These are phyloP conservation scores for Calonectria naviculata DNA, from an alignment of 2,329 filamentous ascomycete species.

Conservation along the genomic window DNA sequence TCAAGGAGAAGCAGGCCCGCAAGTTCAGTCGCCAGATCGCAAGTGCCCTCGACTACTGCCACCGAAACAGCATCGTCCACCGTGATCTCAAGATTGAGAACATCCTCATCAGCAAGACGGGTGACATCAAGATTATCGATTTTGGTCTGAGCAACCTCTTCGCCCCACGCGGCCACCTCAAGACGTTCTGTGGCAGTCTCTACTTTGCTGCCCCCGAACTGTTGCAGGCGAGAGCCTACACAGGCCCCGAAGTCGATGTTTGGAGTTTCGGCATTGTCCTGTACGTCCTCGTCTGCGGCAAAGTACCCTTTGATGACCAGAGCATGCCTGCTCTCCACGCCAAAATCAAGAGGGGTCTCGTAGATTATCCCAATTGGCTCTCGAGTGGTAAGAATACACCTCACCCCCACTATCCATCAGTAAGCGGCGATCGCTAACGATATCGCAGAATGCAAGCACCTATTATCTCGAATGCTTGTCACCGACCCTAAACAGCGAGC, in stretches of 20 bases:
- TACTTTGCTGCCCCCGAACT: conserved; percentile 98
- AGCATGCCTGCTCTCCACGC: conserved; percentile 98
- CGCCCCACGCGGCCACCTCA: conserved; percentile 84
- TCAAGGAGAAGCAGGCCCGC: conserved; percentile 98
- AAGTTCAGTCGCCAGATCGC: conserved; percentile 98
- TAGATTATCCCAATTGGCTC: conserved; percentile 95
- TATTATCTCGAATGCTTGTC: conserved; percentile 95
- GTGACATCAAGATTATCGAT: conserved; percentile 99
- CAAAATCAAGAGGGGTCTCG: conserved; percentile 97
- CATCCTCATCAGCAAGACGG: conserved; percentile 98
- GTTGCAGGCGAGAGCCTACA: conserved; percentile 93
- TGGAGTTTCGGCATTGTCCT: conserved; percentile 99
- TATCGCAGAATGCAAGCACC: conserved; percentile 84
- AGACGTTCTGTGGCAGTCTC: conserved; percentile 97
- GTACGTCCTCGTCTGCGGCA: conserved; percentile 96
- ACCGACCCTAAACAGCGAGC: conserved; percentile 91
- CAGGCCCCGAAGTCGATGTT: conserved; percentile 94
- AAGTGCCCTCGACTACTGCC: conserved; percentile 96
- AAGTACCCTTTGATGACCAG: conserved; percentile 98
- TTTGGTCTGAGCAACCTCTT: conserved; percentile 98
- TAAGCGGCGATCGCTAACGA: conserved; percentile 47
- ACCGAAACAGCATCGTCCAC: conserved; percentile 98
- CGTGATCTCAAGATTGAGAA: conserved; percentile 99
- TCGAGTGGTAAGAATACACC: conserved; percentile 75
- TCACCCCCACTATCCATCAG: background rate